phyloP scores from a whole-genome alignment of 148 eudicot species.

The Tetragonia tetragonoides region DNA sequence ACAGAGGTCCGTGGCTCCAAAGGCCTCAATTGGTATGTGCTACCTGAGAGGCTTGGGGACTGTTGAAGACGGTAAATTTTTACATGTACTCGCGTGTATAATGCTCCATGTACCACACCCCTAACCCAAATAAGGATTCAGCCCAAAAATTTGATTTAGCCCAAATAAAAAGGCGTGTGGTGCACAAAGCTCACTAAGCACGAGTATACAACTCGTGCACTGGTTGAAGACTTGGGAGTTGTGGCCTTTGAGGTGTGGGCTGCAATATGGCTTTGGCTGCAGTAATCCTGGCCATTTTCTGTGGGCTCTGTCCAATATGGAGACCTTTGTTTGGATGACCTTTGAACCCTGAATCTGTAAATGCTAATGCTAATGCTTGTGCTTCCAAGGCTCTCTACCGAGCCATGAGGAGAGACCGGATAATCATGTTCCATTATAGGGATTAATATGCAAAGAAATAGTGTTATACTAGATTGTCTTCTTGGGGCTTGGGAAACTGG shows the following conservation, averaged over 20 bases:
- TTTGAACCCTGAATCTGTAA: not conserved
- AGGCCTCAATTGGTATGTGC: not conserved
- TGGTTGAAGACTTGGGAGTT: too few relatives aligned
- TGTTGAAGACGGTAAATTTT: too few relatives aligned
- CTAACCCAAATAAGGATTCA: too few relatives aligned
- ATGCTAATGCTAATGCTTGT: not conserved
- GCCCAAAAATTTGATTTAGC: too few relatives aligned
- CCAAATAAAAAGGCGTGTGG: too few relatives aligned
- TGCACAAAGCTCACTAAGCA: too few relatives aligned
- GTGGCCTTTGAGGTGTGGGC: not conserved
- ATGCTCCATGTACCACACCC: too few relatives aligned
- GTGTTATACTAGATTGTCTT: slow-evolving; percentile 10
- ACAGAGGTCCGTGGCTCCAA: not conserved
- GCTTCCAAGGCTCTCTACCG: not conserved
- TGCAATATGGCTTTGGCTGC: not conserved
- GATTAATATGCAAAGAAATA: too few relatives aligned
- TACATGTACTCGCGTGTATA: too few relatives aligned
- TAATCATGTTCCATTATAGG: not conserved
- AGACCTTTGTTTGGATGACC: not conserved
- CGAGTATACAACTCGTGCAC: too few relatives aligned
- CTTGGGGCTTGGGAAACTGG: slow-evolving; percentile 3
- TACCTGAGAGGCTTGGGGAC: not conserved
- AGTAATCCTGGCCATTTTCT: not conserved
- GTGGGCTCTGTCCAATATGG: not conserved
- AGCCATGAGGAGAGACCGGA: not conserved